Evolutionary conservation across 768 basidiomycete species (phyloP).

Genomic region (Mycena crocata): DNA sequence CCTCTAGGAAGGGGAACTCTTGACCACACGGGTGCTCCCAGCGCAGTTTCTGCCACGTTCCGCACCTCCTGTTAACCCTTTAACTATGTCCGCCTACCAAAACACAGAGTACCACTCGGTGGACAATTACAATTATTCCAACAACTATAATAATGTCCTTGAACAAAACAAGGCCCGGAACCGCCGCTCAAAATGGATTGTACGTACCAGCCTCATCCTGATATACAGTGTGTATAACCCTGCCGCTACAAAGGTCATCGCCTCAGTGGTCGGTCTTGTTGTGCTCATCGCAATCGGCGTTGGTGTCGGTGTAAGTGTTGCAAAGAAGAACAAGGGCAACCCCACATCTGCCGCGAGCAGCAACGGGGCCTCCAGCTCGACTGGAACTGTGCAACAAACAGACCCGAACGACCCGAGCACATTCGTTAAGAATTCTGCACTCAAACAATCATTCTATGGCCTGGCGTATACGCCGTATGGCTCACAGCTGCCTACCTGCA

Average conservation of each 20-base stretch:
- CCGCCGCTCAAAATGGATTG: conserved; percentile 66
- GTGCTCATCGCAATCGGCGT: conserved; percentile 19
- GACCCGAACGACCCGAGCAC: conserved; percentile 77
- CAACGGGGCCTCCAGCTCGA: conserved; percentile 26
- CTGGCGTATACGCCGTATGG: conserved; percentile 88
- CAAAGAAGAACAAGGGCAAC: conserved; percentile 59
- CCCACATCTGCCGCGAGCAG: conserved; percentile 37
- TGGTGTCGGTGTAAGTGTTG: conserved; percentile 72
- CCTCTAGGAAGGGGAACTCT: too few species aligned
- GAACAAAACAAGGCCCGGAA: conserved; percentile 29
- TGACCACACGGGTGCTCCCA: too few species aligned
- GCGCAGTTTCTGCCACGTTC: too few species aligned
- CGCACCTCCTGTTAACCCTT: too few species aligned
- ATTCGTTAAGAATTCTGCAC: conserved; percentile 75
- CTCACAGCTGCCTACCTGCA: conserved; percentile 77
- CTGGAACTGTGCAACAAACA: conserved; percentile 46
- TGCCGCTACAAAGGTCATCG: conserved; percentile 63
- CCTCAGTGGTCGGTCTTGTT: conserved; percentile 42
- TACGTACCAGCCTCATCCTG: conserved; percentile 47
- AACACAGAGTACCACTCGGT: conserved; percentile 20
- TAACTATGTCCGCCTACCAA: conserved; percentile 25
- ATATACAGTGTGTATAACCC: conserved; percentile 1
- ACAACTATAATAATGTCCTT: conserved; percentile 7
- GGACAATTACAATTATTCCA: conserved; percentile 5
- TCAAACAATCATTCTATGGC: conserved; percentile 86